Percentiles rank a stretch among this genome's conserved stretches.
Conservation (phyloP, 176 grass and related monocot species). For the Aegilops tauschii region DNA sequence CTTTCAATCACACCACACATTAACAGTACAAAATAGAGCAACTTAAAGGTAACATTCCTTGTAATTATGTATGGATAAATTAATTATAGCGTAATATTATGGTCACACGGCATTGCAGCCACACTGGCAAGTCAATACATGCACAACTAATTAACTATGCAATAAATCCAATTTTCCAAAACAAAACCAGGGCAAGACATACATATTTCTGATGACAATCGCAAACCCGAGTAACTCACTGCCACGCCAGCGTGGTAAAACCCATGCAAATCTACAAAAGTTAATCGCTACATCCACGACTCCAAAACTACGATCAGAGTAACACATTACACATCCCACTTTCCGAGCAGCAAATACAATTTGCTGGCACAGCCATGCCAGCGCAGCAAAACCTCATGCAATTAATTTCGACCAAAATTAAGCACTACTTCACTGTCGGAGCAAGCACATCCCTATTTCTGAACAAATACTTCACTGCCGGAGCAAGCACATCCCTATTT, state of each 20-base stretch:
- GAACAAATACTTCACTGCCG: neutral
- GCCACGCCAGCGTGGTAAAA: neutral
- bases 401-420: neutral
- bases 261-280: neutral
- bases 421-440: neutral
- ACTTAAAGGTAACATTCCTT: neutral
- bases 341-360: neutral
- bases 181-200: neutral
- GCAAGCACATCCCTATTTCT: neutral
- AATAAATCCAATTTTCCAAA: neutral
- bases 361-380: neutral
- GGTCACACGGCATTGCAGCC: neutral
- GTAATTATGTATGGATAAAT: neutral
- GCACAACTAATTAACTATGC: neutral
- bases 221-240: neutral
- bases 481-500: too few species aligned
- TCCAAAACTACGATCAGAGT: neutral
- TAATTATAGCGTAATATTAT: neutral
- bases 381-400: neutral
- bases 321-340: neutral
- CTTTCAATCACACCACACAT: slow-evolving; percentile 10
- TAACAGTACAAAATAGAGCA: neutral
- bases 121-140: neutral
- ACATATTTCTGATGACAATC: neutral
- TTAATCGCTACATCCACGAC: neutral